Percentiles rank a stretch among this genome's conserved stretches.
phyloP scores from a whole-genome alignment of 192 early-diverging fungal species.

The Rhizoclosmatium globosum region DNA sequence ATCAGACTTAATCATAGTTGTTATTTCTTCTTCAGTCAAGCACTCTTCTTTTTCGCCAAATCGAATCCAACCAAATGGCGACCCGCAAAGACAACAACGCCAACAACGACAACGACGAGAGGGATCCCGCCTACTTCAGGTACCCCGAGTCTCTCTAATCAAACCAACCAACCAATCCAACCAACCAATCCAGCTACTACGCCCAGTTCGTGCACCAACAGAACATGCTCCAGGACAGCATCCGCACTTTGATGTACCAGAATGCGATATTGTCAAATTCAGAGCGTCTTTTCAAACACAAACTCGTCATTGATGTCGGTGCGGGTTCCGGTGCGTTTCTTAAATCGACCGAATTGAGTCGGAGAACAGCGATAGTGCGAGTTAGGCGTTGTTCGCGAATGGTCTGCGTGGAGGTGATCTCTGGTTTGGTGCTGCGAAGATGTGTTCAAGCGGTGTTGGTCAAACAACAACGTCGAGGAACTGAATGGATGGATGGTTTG shows the following conservation, averaged over 20 bases:
- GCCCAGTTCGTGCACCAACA: conserved; percentile 87
- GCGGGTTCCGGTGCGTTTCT: conserved; percentile 63
- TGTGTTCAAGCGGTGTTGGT: too few relatives aligned
- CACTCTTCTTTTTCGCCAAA: too few relatives aligned
- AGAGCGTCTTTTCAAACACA: conserved; percentile 75
- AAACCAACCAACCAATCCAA: neutral
- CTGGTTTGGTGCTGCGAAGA: too few relatives aligned
- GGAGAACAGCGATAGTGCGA: too few relatives aligned
- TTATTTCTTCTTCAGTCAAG: too few relatives aligned
- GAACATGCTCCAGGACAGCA: conserved; percentile 97
- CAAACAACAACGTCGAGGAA: too few relatives aligned
- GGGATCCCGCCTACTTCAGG: conserved; percentile 60
- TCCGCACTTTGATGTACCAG: conserved; percentile 94
- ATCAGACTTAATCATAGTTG: too few relatives aligned
- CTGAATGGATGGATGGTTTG: too few relatives aligned
- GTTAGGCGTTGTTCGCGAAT: too few relatives aligned
- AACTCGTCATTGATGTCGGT: conserved; percentile 93
- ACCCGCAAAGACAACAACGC: neutral
- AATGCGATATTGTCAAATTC: conserved; percentile 88
- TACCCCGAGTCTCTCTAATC: neutral
- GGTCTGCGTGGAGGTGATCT: too few relatives aligned
- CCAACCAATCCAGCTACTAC: conserved; percentile 69
- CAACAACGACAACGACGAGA: conserved; percentile 21
- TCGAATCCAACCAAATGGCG: too few relatives aligned
- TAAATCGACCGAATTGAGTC: too few relatives aligned